phyloP scores from a whole-genome alignment of 768 basidiomycete genomes.

The Sporobolomyces phaffii region DNA sequence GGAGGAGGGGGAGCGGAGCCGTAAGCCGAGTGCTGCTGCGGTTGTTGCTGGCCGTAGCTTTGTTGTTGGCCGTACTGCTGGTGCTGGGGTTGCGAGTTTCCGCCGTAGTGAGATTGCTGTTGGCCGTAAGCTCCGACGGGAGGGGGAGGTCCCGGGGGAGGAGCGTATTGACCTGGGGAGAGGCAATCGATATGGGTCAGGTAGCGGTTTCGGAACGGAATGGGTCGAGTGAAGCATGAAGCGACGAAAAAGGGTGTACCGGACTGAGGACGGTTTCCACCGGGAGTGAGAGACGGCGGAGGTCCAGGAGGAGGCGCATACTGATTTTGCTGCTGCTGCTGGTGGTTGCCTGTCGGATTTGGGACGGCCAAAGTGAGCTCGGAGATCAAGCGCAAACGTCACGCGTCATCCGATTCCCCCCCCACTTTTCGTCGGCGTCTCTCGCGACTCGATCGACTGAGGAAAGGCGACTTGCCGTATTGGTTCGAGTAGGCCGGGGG shows the following conservation, averaged over 20 bases:
- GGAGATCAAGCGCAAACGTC: too few relatives aligned
- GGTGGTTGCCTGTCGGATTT: background rate
- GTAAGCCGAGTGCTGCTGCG: slow-evolving; percentile 7
- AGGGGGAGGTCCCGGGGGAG: slow-evolving; percentile 15
- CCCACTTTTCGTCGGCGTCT: background rate
- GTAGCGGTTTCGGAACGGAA: too few relatives aligned
- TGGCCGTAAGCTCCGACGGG: background rate
- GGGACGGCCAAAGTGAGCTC: too few relatives aligned
- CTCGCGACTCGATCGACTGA: background rate
- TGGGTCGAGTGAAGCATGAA: too few relatives aligned
- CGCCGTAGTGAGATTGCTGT: background rate
- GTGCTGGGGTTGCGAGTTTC: background rate
- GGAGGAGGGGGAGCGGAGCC: background rate
- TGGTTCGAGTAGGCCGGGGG: background rate
- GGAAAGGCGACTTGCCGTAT: too few relatives aligned
- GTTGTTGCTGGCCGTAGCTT: slow-evolving; percentile 8
- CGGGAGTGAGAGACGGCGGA: background rate
- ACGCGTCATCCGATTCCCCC: too few relatives aligned
- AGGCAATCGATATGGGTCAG: background rate
- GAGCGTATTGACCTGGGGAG: slow-evolving; percentile 7
- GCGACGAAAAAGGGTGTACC: background rate
- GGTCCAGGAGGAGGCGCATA: slow-evolving; percentile 9
- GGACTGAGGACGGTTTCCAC: background rate
- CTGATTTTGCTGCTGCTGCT: background rate
- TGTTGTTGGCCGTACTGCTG: background rate